Percentiles rank a stretch among this genome's conserved stretches.
These are phyloP conservation scores for Rhizopus microsporus DNA, from an alignment of 371 early-diverging fungal species.

Conservation along the genomic window DNA sequence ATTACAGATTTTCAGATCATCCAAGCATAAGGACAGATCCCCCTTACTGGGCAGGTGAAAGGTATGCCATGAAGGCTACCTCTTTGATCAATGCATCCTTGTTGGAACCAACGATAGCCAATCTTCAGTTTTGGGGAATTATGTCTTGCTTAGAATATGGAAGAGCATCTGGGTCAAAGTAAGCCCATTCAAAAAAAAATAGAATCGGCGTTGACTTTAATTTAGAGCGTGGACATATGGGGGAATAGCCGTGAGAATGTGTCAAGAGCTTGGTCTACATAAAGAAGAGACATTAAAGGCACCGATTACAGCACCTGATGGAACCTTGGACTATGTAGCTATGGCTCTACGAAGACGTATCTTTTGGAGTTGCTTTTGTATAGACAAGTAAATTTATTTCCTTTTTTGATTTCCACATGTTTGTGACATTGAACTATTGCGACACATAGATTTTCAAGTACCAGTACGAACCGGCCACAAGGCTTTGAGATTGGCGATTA, in stretches of 20 bases:
- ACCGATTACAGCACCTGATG: slow-evolving; percentile 35
- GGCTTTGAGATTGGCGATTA: slow-evolving; percentile 58
- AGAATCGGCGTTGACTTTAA: neutral
- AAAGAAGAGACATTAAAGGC: slow-evolving; percentile 47
- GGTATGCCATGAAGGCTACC: slow-evolving; percentile 45
- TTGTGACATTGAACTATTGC: neutral
- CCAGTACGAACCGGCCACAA: slow-evolving; percentile 61
- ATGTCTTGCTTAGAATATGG: slow-evolving; percentile 65
- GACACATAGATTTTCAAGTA: slow-evolving; percentile 36
- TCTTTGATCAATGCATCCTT: slow-evolving; percentile 42
- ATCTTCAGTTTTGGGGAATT: slow-evolving; percentile 61
- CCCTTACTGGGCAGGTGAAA: slow-evolving; percentile 49
- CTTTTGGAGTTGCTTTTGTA: slow-evolving; percentile 60
- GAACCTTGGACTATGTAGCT: slow-evolving; percentile 47
- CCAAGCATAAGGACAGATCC: slow-evolving; percentile 45
- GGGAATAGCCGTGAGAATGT: slow-evolving; percentile 63
- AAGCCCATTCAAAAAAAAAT: slow-evolving; percentile 2
- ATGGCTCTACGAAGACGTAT: slow-evolving; percentile 59
- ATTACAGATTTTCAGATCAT: slow-evolving; percentile 46
- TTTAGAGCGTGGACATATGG: slow-evolving; percentile 64
- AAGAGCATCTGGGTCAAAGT: slow-evolving; percentile 58
- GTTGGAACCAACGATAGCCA: slow-evolving; percentile 56
- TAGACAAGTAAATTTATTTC: slow-evolving; percentile 44
- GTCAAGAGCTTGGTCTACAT: slow-evolving; percentile 59
- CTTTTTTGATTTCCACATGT: neutral